Conservation (phyloP, 331 rosid species). For the Rhamnella rubrinervis region DNA sequence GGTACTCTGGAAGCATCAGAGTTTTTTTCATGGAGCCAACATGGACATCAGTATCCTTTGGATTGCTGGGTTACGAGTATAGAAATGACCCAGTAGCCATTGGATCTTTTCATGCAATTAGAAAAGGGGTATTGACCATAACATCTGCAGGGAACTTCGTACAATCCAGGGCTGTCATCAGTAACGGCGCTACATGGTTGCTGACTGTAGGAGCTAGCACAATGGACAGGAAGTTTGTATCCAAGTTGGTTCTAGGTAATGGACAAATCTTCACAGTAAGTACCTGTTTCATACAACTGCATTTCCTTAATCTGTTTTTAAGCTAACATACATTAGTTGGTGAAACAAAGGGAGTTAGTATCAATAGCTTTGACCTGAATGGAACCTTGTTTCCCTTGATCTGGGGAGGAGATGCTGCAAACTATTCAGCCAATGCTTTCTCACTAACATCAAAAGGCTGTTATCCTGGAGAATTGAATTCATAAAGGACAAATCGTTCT, state of each 20-base stretch:
- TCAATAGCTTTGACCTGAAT: slow-evolving; percentile 15
- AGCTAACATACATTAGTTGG: not conserved
- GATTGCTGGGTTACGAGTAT: not conserved
- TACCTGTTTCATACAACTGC: not conserved
- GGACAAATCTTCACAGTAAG: slow-evolving; percentile 10
- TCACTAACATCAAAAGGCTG: slow-evolving; percentile 8
- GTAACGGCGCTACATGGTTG: slow-evolving; percentile 16
- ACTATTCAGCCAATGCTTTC: slow-evolving; percentile 10
- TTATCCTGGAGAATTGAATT: not conserved
- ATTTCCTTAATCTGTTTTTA: not conserved
- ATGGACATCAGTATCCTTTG: slow-evolving; percentile 23
- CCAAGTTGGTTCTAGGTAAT: slow-evolving; percentile 23
- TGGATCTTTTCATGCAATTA: slow-evolving; percentile 34
- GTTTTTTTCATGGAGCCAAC: no score
- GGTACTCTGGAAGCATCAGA: no score
- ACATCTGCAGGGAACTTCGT: slow-evolving; percentile 25
- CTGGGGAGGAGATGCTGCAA: slow-evolving; percentile 39
- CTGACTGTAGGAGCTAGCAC: slow-evolving; percentile 26
- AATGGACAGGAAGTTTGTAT: slow-evolving; percentile 17
- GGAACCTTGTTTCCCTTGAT: slow-evolving; percentile 17
- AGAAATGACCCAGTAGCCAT: slow-evolving; percentile 14
- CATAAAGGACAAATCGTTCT: slow-evolving; percentile 19
- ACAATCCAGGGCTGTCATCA: not conserved
- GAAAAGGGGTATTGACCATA: slow-evolving; percentile 23
- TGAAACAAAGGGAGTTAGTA: slow-evolving; percentile 8